Evolutionary conservation across 371 early-diverging fungal species (phyloP).

Genomic region (Mortierella sp.): DNA sequence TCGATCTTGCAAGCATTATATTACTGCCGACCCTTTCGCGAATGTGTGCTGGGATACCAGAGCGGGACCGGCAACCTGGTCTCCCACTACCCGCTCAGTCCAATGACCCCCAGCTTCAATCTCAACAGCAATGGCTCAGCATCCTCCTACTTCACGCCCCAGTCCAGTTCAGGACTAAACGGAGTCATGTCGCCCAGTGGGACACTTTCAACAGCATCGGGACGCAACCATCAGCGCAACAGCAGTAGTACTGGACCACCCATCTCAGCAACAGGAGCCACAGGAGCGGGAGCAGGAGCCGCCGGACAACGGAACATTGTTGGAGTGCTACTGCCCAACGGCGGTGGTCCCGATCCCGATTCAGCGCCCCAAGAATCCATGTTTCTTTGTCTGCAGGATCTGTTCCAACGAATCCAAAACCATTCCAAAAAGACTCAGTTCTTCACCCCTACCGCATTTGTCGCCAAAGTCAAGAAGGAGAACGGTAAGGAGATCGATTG

Average conservation of each 20-base stretch:
- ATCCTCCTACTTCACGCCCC: conserved; percentile 51
- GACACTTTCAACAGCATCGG: conserved; percentile 26
- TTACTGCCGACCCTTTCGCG: conserved; percentile 95
- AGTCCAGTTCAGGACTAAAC: conserved; percentile 42
- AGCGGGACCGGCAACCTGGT: conserved; percentile 56
- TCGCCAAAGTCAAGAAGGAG: conserved; percentile 88
- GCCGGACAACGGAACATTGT: conserved; percentile 39
- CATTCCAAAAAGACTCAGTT: conserved; percentile 89
- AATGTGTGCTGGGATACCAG: conserved; percentile 86
- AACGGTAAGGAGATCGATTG: conserved; percentile 80
- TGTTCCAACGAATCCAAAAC: conserved; percentile 87
- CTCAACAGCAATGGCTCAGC: conserved; percentile 37
- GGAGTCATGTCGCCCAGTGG: conserved; percentile 23
- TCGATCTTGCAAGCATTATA: conserved; percentile 97
- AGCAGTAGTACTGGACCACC: conserved; percentile 27
- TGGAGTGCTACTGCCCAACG: conserved; percentile 50
- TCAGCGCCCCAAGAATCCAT: conserved; percentile 84
- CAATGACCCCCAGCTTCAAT: conserved; percentile 38
- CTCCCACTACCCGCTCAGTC: conserved; percentile 56
- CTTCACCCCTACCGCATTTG: conserved; percentile 89
- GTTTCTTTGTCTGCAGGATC: conserved; percentile 87
- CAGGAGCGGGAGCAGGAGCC: conserved; percentile 11
- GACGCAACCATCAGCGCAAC: conserved; percentile 35
- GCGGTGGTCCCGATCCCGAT: conserved; percentile 62
- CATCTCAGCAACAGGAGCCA: neutral